Evolutionary conservation across 257 asterid species (phyloP), one percentile per base, ranked within the genome.

Genomic region (Eucommia ulmoides): DNA sequence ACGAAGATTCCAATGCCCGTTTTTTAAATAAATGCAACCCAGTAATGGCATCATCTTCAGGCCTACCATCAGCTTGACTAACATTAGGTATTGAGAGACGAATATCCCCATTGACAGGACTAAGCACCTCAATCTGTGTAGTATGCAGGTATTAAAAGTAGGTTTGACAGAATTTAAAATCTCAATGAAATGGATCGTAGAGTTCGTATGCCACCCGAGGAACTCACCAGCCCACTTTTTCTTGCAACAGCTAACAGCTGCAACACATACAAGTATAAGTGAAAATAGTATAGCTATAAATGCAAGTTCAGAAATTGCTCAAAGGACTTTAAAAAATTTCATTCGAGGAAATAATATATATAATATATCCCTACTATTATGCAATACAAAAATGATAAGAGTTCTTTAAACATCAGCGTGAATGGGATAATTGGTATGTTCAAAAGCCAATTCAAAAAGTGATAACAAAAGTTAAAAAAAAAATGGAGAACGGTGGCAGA

Each of bases 191-290:
- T 29, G 12, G 8, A 5, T 5, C 12, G 38, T 7, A 29, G 12
- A 29, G 7, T 5, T 29, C 7, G 12, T 5, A 29, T 29, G 38
- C 38, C 38, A 5, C 38, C 38, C 38, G 12, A 29, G 38, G 38
- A 23, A 71, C 92, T 79, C 58, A 88, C 95, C 52, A 67, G 65
- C 54, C 95, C 94, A 58, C 67, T 67, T 69, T 77, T 88, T 66
- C 94, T 67, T 45, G 93, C 97, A 68, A 88, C 70, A 44, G 81
- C 77, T 19, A 88, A 63, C 68, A 88, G 69, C 95, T 83, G 88
- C 68, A 74, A 47, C 53, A 65, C n/a, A n/a, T n/a, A n/a, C n/a
- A n/a, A n/a, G n/a, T 5, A 29, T 29, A 29, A 29, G 38, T 12
- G 12, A 29, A 12, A 29, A 7, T 12, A 12, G 12, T 7, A 29